Percentiles rank a stretch among this genome's conserved stretches.
These are phyloP conservation scores for Hypoxylon rubiginosum DNA, from an alignment of 2,329 filamentous ascomycete genomes.

Conservation along the genomic window DNA sequence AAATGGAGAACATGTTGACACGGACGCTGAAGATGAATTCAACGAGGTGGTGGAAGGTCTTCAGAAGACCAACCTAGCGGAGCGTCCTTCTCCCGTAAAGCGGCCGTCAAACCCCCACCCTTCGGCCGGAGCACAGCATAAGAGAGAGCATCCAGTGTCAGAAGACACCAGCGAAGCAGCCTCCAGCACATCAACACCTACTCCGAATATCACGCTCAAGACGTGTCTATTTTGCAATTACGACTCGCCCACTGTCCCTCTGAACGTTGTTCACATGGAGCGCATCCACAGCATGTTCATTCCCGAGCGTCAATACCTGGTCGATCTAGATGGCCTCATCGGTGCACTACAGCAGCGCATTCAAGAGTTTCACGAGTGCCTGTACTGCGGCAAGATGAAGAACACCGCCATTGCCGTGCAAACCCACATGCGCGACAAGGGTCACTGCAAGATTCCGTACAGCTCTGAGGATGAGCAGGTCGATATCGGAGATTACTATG, in stretches of 20 bases:
- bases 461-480: conserved; percentile 89
- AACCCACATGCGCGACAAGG: conserved; percentile 97
- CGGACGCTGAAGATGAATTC: conserved; percentile 80
- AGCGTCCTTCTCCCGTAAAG: conserved; percentile 63
- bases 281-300: conserved; percentile 96
- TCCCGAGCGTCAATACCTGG: conserved; percentile 87
- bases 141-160: conserved; percentile 62
- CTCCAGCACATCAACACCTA: conserved; percentile 59
- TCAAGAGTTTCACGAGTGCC: conserved; percentile 82
- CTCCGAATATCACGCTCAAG: conserved; percentile 60
- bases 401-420: conserved; percentile 84
- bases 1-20: conserved; percentile 66
- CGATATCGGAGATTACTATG: conserved; percentile 95
- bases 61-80: conserved; percentile 69
- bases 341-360: conserved; percentile 84
- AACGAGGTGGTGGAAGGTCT: conserved; percentile 82
- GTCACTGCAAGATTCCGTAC: conserved; percentile 97
- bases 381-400: conserved; percentile 89
- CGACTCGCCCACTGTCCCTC: conserved; percentile 78
- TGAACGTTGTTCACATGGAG: conserved; percentile 91
- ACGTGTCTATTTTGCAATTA: conserved; percentile 94
- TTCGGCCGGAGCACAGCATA: conserved; percentile 56
- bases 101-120: conserved; percentile 66
- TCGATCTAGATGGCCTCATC: conserved; percentile 85
- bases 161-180: conserved; percentile 56